phyloP scores from a whole-genome alignment of 495 filamentous ascomycete species.

The Aspergillus taichungensis region DNA sequence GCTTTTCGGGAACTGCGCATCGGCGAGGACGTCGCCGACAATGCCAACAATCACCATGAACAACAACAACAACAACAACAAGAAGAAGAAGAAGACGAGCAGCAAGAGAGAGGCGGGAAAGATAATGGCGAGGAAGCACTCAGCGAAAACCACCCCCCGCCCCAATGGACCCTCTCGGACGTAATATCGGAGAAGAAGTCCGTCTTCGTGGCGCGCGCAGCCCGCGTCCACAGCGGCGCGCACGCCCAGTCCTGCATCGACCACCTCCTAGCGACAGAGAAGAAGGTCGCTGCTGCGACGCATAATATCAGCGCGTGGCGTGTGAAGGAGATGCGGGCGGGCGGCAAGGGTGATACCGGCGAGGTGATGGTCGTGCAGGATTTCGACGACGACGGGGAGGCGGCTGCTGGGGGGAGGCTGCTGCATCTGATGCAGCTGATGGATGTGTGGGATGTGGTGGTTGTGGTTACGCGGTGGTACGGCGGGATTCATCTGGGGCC shows the following conservation, averaged over 20 bases:
- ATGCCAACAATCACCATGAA: constrained; percentile 6
- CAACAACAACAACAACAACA: constrained; percentile 6
- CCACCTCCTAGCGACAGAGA: constrained; percentile 70
- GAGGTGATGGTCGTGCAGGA: constrained; percentile 63
- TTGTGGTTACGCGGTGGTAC: constrained; percentile 95
- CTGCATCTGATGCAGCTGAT: constrained; percentile 89
- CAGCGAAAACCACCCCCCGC: constrained; percentile 3
- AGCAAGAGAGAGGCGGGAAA: not conserved
- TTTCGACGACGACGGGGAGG: constrained; percentile 93
- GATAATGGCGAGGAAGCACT: constrained; percentile 8
- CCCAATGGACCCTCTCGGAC: constrained; percentile 58
- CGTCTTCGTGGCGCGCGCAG: constrained; percentile 72
- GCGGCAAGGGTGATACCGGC: constrained; percentile 20
- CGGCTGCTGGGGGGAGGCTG: constrained; percentile 79
- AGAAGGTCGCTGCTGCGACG: constrained; percentile 71
- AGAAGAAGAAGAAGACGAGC: constrained; percentile 1
- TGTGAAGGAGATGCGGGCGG: constrained; percentile 35
- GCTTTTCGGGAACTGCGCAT: constrained; percentile 40
- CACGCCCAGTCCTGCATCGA: constrained; percentile 62
- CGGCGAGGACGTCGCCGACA: constrained; percentile 11
- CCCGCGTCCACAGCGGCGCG: constrained; percentile 52
- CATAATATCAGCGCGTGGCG: constrained; percentile 81
- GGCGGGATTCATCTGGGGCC: constrained; percentile 83
- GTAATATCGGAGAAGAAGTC: constrained; percentile 76
- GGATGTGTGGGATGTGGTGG: constrained; percentile 85